Conservation (phyloP, 2,329 filamentous ascomycete species). For the Monosporascus sp. region DNA sequence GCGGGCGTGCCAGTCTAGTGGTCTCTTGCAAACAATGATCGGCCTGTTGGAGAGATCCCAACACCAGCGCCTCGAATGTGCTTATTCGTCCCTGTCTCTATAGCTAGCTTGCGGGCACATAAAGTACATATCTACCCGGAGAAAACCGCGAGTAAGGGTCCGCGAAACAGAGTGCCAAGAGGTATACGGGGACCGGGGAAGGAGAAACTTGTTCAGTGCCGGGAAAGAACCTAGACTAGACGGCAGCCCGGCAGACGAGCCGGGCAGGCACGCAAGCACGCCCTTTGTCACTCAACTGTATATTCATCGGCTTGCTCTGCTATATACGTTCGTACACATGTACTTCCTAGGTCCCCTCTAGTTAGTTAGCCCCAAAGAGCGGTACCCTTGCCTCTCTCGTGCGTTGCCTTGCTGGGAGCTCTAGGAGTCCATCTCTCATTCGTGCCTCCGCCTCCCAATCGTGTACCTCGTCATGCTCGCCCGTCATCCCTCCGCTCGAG, state of each 20-base stretch:
- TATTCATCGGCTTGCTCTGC: background rate
- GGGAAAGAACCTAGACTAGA: background rate
- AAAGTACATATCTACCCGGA: slow-evolving; percentile 2
- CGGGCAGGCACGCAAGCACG: background rate
- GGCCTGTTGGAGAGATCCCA: no score
- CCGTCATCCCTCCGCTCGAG: slow-evolving; percentile 21
- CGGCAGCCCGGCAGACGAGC: background rate
- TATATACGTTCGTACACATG: background rate
- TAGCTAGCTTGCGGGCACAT: slow-evolving; percentile 1
- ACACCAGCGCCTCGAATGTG: background rate
- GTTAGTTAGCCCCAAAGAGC: background rate
- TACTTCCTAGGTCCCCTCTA: background rate
- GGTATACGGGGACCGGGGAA: background rate
- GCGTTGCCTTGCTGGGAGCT: background rate
- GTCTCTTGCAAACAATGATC: slow-evolving; percentile 8
- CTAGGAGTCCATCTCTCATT: background rate
- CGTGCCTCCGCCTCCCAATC: slow-evolving; percentile 18
- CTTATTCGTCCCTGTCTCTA: background rate
- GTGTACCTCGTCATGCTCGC: slow-evolving; percentile 15
- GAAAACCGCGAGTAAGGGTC: background rate
- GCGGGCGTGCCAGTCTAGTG: slow-evolving; percentile 7
- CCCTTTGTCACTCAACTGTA: background rate
- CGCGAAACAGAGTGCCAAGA: background rate
- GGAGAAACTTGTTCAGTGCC: background rate
- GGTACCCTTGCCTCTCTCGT: no score